These are phyloP conservation scores for Hirsutella rhossiliensis DNA, from an alignment of 2,329 filamentous ascomycete genomes.

Conservation along the genomic window DNA sequence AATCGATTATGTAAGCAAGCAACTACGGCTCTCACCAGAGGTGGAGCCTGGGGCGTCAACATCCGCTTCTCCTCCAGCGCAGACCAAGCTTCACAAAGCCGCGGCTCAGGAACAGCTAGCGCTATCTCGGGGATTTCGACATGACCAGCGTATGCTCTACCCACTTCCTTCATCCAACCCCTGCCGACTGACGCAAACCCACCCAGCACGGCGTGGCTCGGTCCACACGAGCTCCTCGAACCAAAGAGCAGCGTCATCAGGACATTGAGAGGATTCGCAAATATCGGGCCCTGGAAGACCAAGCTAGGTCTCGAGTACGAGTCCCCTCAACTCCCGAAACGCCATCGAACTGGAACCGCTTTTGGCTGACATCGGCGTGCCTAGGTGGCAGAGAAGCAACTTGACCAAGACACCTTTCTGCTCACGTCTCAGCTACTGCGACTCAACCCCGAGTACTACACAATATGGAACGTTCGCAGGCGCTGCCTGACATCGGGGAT, in stretches of 20 bases:
- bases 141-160: not conserved
- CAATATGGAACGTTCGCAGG: slow-evolving; percentile 81
- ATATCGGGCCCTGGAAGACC: slow-evolving; percentile 60
- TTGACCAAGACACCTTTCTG: not conserved
- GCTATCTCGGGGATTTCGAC: not conserved
- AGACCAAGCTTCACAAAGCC: too few species aligned
- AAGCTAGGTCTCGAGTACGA: slow-evolving; percentile 52
- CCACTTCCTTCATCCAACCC: not conserved
- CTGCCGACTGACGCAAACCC: not conserved
- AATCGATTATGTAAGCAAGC: too few species aligned
- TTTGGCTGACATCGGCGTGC: not conserved
- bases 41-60: too few species aligned
- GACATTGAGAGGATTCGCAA: slow-evolving; percentile 65
- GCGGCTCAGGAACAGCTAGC: too few species aligned
- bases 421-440: slow-evolving; percentile 53
- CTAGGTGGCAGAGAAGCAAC: not conserved
- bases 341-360: too few species aligned
- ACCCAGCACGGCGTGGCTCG: slow-evolving; percentile 73
- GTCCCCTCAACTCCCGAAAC: slow-evolving; percentile 10
- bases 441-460: slow-evolving; percentile 81
- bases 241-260: slow-evolving; percentile 57
- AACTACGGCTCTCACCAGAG: too few species aligned
- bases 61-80: too few species aligned
- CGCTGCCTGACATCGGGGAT: slow-evolving; percentile 49
- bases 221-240: slow-evolving; percentile 42